Evolutionary conservation across 2,329 filamentous ascomycete genomes (phyloP).

Genomic region (Dactylonectria macrodidyma): DNA sequence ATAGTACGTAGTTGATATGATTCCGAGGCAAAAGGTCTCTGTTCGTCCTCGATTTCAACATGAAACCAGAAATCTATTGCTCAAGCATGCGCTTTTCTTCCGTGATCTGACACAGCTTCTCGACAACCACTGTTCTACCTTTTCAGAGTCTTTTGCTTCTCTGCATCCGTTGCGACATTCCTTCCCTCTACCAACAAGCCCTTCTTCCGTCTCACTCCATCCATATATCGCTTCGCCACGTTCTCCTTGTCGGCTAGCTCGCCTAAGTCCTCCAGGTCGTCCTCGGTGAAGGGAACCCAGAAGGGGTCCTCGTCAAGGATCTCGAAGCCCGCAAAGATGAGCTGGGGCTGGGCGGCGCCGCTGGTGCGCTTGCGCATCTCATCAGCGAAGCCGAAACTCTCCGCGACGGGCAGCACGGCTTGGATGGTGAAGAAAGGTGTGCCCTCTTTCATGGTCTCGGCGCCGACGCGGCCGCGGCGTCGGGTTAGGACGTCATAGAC

Average conservation of each 20-base stretch:
- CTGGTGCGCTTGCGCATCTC: constrained; percentile 96
- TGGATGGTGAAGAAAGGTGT: constrained; percentile 97
- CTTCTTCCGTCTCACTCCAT: constrained; percentile 88
- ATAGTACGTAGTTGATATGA: neutral
- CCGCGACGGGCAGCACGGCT: constrained; percentile 89
- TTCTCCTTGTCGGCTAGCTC: constrained; percentile 96
- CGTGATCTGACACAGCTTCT: constrained; percentile 4
- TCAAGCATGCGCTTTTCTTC: constrained; percentile 29
- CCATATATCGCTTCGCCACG: constrained; percentile 96
- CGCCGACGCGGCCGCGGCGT: constrained; percentile 88
- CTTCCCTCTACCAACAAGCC: constrained; percentile 87
- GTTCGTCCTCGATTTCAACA: neutral
- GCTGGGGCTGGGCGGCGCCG: constrained; percentile 90
- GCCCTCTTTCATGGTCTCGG: constrained; percentile 93
- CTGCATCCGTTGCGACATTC: constrained; percentile 85
- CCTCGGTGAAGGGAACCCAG: constrained; percentile 97
- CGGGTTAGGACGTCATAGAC: constrained; percentile 99
- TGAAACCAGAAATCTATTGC: neutral
- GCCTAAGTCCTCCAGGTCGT: constrained; percentile 95
- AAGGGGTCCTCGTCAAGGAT: constrained; percentile 96
- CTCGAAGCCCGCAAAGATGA: constrained; percentile 94
- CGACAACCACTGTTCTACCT: constrained; percentile 55
- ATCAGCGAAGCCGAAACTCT: constrained; percentile 95
- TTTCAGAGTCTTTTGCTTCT: constrained; percentile 87
- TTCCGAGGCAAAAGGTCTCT: neutral